Percentiles rank a stretch among this genome's conserved stretches.
phyloP scores from a whole-genome alignment of 192 early-diverging fungal species.

The Jimgerdemannia lactiflua region DNA sequence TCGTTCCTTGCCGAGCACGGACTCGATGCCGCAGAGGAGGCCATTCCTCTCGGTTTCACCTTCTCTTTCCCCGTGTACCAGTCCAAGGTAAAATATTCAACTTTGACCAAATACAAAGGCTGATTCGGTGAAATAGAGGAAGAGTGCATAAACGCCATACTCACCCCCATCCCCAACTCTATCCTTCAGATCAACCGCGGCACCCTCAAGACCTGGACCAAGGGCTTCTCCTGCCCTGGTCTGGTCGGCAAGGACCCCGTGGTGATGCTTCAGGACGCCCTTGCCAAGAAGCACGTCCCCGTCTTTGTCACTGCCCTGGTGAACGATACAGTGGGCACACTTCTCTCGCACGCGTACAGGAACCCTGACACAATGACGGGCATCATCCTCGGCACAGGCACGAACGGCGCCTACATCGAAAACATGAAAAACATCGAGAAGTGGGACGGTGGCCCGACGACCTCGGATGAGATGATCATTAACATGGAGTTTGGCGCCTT shows the following conservation, averaged over 20 bases:
- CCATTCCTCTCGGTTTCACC: slow-evolving; percentile 77
- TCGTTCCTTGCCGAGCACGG: slow-evolving; percentile 60
- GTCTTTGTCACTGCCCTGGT: slow-evolving; percentile 87
- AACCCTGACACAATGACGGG: slow-evolving; percentile 79
- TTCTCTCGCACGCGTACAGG: slow-evolving; percentile 85
- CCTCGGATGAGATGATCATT: slow-evolving; percentile 78
- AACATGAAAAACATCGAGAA: slow-evolving; percentile 74
- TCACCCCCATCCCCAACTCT: too few species aligned
- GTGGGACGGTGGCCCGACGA: slow-evolving; percentile 46
- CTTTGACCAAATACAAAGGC: neutral
- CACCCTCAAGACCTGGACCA: slow-evolving; percentile 73
- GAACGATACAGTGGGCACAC: slow-evolving; percentile 96
- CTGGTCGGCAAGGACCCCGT: slow-evolving; percentile 86
- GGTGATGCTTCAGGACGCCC: slow-evolving; percentile 74
- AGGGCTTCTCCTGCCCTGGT: slow-evolving; percentile 80
- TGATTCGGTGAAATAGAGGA: too few species aligned
- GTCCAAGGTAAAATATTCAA: slow-evolving; percentile 37
- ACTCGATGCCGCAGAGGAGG: slow-evolving; percentile 14
- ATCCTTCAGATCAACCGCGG: slow-evolving; percentile 56
- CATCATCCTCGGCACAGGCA: slow-evolving; percentile 94
- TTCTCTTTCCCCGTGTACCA: slow-evolving; percentile 97
- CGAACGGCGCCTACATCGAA: slow-evolving; percentile 96
- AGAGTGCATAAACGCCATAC: too few species aligned
- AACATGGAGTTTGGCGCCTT: slow-evolving; percentile 98
- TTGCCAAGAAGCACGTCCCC: slow-evolving; percentile 68